phyloP scores from a whole-genome alignment of 257 asterid species.

The Oldenlandia corymbosa region DNA sequence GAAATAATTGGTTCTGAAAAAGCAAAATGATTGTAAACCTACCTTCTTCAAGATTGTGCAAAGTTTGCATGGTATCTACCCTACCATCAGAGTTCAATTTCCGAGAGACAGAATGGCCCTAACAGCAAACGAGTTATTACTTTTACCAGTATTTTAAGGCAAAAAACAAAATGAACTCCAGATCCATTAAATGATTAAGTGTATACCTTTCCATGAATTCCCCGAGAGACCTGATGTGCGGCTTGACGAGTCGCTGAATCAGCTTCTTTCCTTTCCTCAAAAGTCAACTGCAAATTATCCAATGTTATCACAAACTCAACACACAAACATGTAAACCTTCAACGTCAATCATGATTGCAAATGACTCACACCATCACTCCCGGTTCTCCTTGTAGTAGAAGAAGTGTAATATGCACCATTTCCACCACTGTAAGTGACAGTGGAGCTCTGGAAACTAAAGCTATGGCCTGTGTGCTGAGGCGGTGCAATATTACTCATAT shows the following conservation, averaged over 20 bases:
- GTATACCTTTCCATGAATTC: conserved; percentile 70
- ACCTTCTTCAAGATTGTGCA: conserved; percentile 89
- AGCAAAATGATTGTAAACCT: not conserved
- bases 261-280: conserved; percentile 89
- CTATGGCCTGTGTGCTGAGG: conserved; percentile 53
- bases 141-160: conserved; percentile 8
- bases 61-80: conserved; percentile 72
- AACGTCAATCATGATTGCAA: not conserved
- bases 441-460: conserved; percentile 73
- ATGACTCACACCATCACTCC: conserved; percentile 80
- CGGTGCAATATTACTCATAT: conserved; percentile 27
- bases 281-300: conserved; percentile 43
- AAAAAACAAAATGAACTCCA: conserved; percentile 13
- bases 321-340: conserved; percentile 4
- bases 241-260: conserved; percentile 81
- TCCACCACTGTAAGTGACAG: conserved; percentile 75
- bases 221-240: conserved; percentile 62
- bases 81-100: conserved; percentile 79
- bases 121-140: conserved; percentile 16
- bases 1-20: no score
- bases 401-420: conserved; percentile 74
- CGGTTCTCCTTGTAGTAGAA: conserved; percentile 64
- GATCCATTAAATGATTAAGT: not conserved
- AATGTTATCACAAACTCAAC: conserved; percentile 11
- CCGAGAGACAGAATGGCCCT: conserved; percentile 89